Conservation (phyloP, 202 grass and related monocot species). For the Zoysia matrella region DNA sequence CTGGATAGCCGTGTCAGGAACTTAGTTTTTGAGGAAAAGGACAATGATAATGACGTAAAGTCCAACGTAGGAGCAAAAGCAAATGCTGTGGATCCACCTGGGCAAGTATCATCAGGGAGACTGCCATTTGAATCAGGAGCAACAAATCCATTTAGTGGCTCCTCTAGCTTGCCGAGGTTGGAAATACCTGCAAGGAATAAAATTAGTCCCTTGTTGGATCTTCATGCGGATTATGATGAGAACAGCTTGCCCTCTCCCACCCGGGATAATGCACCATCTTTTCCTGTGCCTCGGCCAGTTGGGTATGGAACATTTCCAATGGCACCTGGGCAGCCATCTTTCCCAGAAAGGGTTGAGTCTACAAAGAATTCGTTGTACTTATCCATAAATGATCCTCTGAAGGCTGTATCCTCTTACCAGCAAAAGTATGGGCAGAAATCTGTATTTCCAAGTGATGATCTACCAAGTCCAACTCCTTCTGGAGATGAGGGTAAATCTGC, state of each 20-base stretch:
- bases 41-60: slow-evolving; percentile 39
- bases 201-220: slow-evolving; percentile 84
- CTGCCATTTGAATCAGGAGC: slow-evolving; percentile 37
- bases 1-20: slow-evolving; percentile 73
- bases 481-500: slow-evolving; percentile 59
- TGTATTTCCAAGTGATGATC: slow-evolving; percentile 63
- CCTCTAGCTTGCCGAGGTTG: slow-evolving; percentile 51
- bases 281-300: slow-evolving; percentile 68
- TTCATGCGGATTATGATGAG: slow-evolving; percentile 95
- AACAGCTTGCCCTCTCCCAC: slow-evolving; percentile 93
- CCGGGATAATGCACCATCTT: slow-evolving; percentile 55
- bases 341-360: slow-evolving; percentile 37
- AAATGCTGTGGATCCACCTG: slow-evolving; percentile 37
- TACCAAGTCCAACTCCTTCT: slow-evolving; percentile 96
- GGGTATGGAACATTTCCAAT: slow-evolving; percentile 57
- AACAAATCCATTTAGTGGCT: slow-evolving; percentile 45
- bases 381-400: slow-evolving; percentile 73
- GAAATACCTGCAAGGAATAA: slow-evolving; percentile 57
- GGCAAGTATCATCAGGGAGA: slow-evolving; percentile 49
- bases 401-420: slow-evolving; percentile 85
- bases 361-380: slow-evolving; percentile 42
- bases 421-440: slow-evolving; percentile 72
- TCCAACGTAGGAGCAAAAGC: slow-evolving; percentile 29
- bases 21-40: slow-evolving; percentile 72
- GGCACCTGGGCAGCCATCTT: slow-evolving; percentile 38